phyloP scores from a whole-genome alignment of 2,329 filamentous ascomycete genomes.

The Fusarium circinatum region DNA sequence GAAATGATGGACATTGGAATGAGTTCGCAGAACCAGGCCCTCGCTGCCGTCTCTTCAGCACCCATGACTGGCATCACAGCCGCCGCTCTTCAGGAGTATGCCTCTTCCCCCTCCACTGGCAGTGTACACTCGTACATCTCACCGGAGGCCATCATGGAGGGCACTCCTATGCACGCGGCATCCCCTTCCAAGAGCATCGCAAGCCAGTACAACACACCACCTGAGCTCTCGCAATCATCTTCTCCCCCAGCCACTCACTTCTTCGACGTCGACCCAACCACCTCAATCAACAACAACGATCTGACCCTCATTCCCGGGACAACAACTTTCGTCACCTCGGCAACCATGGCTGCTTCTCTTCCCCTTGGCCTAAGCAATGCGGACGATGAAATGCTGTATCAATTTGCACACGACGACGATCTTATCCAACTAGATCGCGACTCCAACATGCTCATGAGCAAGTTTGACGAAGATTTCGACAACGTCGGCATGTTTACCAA shows the following conservation, averaged over 20 bases:
- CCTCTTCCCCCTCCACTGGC: constrained; percentile 54
- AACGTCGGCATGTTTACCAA: constrained; percentile 63
- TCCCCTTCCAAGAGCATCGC: constrained; percentile 62
- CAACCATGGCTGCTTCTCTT: constrained; percentile 48
- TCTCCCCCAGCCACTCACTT: constrained; percentile 63
- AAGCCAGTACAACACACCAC: constrained; percentile 67
- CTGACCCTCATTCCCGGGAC: constrained; percentile 45
- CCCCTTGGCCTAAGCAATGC: constrained; percentile 50
- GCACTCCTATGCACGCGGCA: constrained; percentile 50
- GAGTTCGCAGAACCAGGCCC: constrained; percentile 39
- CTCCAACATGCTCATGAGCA: constrained; percentile 59
- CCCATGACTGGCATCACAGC: constrained; percentile 51
- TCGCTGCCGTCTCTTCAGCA: constrained; percentile 58
- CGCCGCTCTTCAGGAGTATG: constrained; percentile 49
- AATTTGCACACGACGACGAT: constrained; percentile 56
- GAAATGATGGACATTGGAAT: constrained; percentile 59
- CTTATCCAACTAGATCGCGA: constrained; percentile 58
- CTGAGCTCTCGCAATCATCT: constrained; percentile 69
- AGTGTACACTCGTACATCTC: constrained; percentile 59
- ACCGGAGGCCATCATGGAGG: constrained; percentile 57
- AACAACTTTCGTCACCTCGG: constrained; percentile 48
- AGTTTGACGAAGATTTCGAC: constrained; percentile 66
- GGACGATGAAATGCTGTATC: constrained; percentile 57
- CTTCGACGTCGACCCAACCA: constrained; percentile 59
- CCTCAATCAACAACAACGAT: constrained; percentile 46